Percentiles rank a stretch among this genome's conserved stretches.
Conservation (phyloP, 768 basidiomycete species). For the Lyophyllum shimeji region DNA sequence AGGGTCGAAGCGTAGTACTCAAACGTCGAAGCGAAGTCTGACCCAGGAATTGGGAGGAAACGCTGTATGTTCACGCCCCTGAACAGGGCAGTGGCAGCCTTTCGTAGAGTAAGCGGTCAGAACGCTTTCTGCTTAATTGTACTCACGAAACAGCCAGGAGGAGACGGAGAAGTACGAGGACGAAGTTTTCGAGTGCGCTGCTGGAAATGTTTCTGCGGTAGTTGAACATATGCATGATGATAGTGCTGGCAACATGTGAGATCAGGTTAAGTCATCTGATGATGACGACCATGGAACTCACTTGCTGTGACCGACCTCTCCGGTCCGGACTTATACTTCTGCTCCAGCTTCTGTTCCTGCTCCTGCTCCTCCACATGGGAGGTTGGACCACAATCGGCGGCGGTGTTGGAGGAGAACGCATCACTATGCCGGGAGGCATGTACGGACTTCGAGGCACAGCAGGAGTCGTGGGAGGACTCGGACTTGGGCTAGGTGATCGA, state of each 20-base stretch:
- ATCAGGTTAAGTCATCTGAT: too few relatives aligned
- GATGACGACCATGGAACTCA: too few relatives aligned
- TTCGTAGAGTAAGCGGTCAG: not conserved
- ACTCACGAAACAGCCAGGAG: slow-evolving; percentile 7
- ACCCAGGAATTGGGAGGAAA: slow-evolving; percentile 2
- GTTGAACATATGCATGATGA: not conserved
- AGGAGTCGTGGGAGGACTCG: too few relatives aligned
- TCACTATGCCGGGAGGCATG: too few relatives aligned
- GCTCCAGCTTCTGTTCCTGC: too few relatives aligned
- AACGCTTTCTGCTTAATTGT: not conserved
- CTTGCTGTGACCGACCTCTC: too few relatives aligned
- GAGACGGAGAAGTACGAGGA: not conserved
- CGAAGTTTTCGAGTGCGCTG: not conserved
- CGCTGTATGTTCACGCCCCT: not conserved
- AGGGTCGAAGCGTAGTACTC: not conserved
- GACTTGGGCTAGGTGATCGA: not conserved
- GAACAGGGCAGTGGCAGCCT: slow-evolving; percentile 1
- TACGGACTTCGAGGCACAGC: too few relatives aligned
- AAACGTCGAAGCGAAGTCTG: not conserved
- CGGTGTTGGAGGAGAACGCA: too few relatives aligned
- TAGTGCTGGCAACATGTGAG: too few relatives aligned
- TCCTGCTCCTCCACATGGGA: too few relatives aligned
- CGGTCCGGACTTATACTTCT: too few relatives aligned
- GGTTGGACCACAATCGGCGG: too few relatives aligned
- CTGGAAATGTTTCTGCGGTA: not conserved